Conservation (phyloP, 805 yeast species). For the Yarrowia divulgata region DNA sequence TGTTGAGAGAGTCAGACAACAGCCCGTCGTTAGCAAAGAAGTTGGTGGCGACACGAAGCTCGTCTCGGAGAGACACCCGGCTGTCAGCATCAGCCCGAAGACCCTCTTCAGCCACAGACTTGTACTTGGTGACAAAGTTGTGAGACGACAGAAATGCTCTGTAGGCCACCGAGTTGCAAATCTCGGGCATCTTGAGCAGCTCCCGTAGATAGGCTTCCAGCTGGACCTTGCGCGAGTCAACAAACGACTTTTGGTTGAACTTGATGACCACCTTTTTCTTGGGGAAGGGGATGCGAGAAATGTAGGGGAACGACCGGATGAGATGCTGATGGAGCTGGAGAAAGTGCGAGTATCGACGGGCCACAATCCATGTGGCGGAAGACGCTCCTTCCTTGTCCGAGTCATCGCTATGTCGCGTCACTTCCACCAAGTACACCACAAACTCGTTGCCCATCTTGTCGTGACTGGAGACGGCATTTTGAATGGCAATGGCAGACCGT, state of each 20-base stretch:
- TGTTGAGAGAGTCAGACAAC: slow-evolving; percentile 14
- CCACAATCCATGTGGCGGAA: slow-evolving; percentile 87
- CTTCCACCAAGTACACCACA: slow-evolving; percentile 77
- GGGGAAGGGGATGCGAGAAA: slow-evolving; percentile 61
- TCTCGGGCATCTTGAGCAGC: slow-evolving; percentile 66
- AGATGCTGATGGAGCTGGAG: slow-evolving; percentile 72
- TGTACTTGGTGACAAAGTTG: slow-evolving; percentile 54
- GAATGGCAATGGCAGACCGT: slow-evolving; percentile 50
- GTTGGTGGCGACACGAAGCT: slow-evolving; percentile 27
- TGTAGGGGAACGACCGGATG: slow-evolving; percentile 59
- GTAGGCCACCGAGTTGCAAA: slow-evolving; percentile 76
- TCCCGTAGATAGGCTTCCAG: slow-evolving; percentile 68
- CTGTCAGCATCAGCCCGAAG: slow-evolving; percentile 45
- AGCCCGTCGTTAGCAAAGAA: slow-evolving; percentile 27
- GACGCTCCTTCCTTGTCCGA: slow-evolving; percentile 46
- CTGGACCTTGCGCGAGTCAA: slow-evolving; percentile 67
- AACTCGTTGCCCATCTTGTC: slow-evolving; percentile 66
- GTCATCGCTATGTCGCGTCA: slow-evolving; percentile 59
- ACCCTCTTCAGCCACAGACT: slow-evolving; percentile 27
- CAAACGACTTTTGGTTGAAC: slow-evolving; percentile 65
- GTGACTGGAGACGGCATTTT: slow-evolving; percentile 57
- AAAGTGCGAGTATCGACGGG: slow-evolving; percentile 87
- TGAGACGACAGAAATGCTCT: slow-evolving; percentile 81
- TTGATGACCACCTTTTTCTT: slow-evolving; percentile 66
- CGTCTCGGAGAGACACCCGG: slow-evolving; percentile 57